These are phyloP conservation scores for Petunia secreta DNA, from an alignment of 257 asterid species.

Conservation along the genomic window DNA sequence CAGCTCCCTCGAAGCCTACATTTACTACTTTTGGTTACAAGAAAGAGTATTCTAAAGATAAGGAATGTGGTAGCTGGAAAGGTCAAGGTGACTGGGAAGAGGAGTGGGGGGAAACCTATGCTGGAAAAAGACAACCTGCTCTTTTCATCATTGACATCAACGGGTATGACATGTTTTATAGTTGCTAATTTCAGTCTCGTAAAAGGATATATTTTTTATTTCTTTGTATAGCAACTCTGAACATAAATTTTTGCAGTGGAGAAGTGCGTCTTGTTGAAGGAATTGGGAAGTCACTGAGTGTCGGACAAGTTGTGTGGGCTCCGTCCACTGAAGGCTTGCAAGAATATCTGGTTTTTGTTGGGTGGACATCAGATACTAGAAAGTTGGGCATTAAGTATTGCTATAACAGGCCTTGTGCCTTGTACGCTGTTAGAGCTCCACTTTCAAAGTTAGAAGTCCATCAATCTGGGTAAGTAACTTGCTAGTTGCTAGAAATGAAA, in stretches of 20 bases:
- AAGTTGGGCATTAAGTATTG: constrained; percentile 87
- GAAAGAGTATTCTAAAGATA: constrained; percentile 57
- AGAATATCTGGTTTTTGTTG: constrained; percentile 76
- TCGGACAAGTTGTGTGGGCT: constrained; percentile 96
- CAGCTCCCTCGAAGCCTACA: constrained; percentile 71
- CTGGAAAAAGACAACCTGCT: constrained; percentile 91
- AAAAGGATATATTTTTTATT: constrained; percentile 6
- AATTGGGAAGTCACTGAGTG: constrained; percentile 67
- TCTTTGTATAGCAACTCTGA: constrained; percentile 13
- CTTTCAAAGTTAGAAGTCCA: constrained; percentile 46
- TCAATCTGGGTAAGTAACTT: constrained; percentile 46
- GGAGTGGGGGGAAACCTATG: constrained; percentile 97
- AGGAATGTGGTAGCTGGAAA: constrained; percentile 85
- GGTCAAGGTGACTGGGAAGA: constrained; percentile 97
- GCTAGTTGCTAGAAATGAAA: constrained; percentile 2
- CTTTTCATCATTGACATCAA: constrained; percentile 64
- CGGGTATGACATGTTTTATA: constrained; percentile 48
- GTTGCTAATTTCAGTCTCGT: constrained; percentile 15
- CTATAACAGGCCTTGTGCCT: constrained; percentile 86
- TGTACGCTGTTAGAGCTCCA: constrained; percentile 83
- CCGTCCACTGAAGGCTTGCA: constrained; percentile 54
- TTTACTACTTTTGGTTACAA: constrained; percentile 64
- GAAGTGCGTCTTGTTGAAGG: constrained; percentile 61
- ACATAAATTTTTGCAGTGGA: constrained; percentile 63
- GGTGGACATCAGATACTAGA: constrained; percentile 88